Evolutionary conservation across 108 stramenopile species (phyloP).

Genomic region (Cylindrotheca closterium): DNA sequence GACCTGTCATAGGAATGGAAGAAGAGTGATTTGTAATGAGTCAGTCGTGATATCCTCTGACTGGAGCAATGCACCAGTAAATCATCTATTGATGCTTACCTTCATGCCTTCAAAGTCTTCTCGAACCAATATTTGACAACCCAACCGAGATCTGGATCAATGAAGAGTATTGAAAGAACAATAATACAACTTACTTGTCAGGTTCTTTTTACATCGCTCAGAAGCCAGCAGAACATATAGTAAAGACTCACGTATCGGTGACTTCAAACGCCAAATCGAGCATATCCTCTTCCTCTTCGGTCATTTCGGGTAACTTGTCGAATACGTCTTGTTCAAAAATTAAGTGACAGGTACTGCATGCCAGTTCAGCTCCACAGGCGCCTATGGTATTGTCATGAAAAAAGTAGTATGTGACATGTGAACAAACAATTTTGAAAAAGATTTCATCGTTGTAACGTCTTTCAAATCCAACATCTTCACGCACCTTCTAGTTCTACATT

Average conservation of each 20-base stretch:
- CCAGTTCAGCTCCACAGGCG: conserved; percentile 86
- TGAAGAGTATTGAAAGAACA: conserved; percentile 1
- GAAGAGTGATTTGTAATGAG: neutral
- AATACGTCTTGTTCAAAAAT: conserved; percentile 89
- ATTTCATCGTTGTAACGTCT: neutral
- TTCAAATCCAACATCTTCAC: neutral
- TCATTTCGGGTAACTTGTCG: conserved; percentile 81
- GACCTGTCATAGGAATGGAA: conserved; percentile 27
- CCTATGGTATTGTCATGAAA: conserved; percentile 21
- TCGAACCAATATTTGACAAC: conserved; percentile 94
- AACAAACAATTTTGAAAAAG: conserved; percentile 12
- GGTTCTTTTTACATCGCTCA: neutral
- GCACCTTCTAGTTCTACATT: conserved; percentile 86
- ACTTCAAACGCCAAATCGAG: conserved; percentile 97
- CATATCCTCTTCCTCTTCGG: conserved; percentile 98
- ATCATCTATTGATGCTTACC: conserved; percentile 23
- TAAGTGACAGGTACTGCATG: conserved; percentile 92
- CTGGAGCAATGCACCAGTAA: neutral
- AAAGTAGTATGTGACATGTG: neutral
- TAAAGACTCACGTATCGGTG: conserved; percentile 87
- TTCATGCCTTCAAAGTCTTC: conserved; percentile 88
- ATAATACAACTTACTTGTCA: neutral
- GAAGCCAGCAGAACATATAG: neutral
- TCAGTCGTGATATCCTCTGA: neutral
- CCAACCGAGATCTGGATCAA: conserved; percentile 78